These are phyloP conservation scores for Magnolia changhungtana DNA, from an alignment of 164 flowering plant species.

Conservation along the genomic window DNA sequence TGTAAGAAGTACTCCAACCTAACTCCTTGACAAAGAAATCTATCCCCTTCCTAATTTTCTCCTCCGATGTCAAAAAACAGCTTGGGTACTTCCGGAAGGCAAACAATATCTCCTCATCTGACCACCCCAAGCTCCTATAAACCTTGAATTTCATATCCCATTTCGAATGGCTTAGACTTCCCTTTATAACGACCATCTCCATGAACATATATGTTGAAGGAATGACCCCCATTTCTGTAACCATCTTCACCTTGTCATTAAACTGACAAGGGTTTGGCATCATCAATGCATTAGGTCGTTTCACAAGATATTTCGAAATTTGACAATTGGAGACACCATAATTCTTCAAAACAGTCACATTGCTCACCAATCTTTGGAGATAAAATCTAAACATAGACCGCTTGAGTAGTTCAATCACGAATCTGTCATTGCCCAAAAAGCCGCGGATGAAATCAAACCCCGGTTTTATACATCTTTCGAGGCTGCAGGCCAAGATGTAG, in stretches of 20 bases:
- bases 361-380: neutral
- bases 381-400: neutral
- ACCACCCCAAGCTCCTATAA: slow-evolving; percentile 26
- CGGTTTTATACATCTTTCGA: neutral
- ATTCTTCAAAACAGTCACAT: slow-evolving; percentile 10
- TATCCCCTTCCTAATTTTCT: too few relatives aligned
- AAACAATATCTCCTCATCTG: slow-evolving; percentile 15
- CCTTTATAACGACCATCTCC: neutral
- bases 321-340: slow-evolving; percentile 7
- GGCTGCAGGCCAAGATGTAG: slow-evolving; percentile 1
- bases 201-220: slow-evolving; percentile 4
- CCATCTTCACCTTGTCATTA: neutral
- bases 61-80: slow-evolving; percentile 15
- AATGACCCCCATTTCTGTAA: slow-evolving; percentile 18
- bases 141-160: slow-evolving; percentile 17
- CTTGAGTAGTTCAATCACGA: neutral
- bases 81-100: slow-evolving; percentile 16
- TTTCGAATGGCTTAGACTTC: neutral
- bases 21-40: slow-evolving; percentile 15
- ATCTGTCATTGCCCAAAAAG: neutral
- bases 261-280: neutral
- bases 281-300: neutral
- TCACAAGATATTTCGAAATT: neutral
- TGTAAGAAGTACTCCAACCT: slow-evolving; percentile 1
- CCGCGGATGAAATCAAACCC: neutral